A percentile compares a stretch with the other conserved stretches of the same genome.
phyloP scores from a whole-genome alignment of 108 stramenopile genomes.

The Pseudonitzschia multiseries region DNA sequence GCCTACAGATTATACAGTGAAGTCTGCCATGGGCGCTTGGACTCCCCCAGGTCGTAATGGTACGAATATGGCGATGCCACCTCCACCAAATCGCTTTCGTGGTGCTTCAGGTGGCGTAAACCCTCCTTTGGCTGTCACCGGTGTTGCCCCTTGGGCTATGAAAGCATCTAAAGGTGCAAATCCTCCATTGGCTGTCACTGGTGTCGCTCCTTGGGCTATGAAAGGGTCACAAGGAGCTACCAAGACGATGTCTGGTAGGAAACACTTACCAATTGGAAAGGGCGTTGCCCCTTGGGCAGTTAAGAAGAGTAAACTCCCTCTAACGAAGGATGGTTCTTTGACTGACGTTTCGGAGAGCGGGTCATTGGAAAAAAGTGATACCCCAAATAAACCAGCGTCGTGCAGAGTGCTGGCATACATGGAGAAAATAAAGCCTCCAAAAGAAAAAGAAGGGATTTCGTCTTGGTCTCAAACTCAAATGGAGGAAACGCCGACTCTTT shows the following conservation, averaged over 20 bases:
- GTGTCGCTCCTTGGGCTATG: slow-evolving; percentile 70
- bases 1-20: slow-evolving; percentile 50
- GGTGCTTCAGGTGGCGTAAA: background rate
- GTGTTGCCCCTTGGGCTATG: slow-evolving; percentile 80
- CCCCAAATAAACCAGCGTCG: background rate
- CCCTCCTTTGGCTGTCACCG: slow-evolving; percentile 68
- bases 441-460: slow-evolving; percentile 55
- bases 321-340: background rate
- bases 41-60: slow-evolving; percentile 42
- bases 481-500: slow-evolving; percentile 76
- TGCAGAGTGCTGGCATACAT: slow-evolving; percentile 41
- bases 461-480: slow-evolving; percentile 78
- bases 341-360: background rate
- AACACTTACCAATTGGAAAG: slow-evolving; percentile 10
- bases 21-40: slow-evolving; percentile 70
- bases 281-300: slow-evolving; percentile 3
- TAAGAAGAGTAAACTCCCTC: background rate
- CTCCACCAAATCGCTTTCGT: slow-evolving; percentile 22
- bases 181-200: slow-evolving; percentile 60
- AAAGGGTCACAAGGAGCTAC: slow-evolving; percentile 14
- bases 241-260: background rate
- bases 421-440: slow-evolving; percentile 57
- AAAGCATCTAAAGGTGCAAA: slow-evolving; percentile 23
- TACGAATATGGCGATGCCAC: slow-evolving; percentile 16
- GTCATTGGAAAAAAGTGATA: background rate